phyloP scores from a whole-genome alignment of 2,329 filamentous ascomycete species.

The Phoma sp. region DNA sequence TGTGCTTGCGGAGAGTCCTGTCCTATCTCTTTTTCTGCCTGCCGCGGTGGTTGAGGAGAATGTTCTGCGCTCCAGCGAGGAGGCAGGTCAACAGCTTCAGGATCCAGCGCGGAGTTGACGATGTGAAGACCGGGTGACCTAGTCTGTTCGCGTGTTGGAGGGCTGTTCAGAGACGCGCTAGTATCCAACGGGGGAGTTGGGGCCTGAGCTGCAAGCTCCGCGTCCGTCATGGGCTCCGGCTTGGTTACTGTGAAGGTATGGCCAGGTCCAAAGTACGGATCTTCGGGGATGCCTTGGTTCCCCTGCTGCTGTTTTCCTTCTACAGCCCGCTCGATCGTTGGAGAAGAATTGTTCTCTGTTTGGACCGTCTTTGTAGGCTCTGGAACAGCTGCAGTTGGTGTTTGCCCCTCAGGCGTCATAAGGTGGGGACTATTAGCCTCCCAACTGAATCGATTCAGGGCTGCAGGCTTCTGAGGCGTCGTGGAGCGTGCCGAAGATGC shows the following conservation, averaged over 20 bases:
- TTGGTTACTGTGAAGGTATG: conserved; percentile 34
- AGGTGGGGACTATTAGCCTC: conserved; percentile 30
- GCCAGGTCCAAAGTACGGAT: conserved; percentile 37
- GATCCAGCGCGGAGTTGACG: conserved; percentile 50
- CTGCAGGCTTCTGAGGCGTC: conserved; percentile 25
- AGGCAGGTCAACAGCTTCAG: conserved; percentile 49
- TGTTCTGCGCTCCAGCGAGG: conserved; percentile 39
- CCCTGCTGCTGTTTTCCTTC: conserved; percentile 28
- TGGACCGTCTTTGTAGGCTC: conserved; percentile 20
- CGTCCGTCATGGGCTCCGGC: conserved; percentile 29
- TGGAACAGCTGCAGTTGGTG: conserved; percentile 11
- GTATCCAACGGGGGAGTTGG: conserved; percentile 26
- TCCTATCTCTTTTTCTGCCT: conserved; percentile 19
- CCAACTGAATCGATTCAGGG: conserved; percentile 45
- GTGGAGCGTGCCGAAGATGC: conserved; percentile 20
- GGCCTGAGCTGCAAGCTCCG: conserved; percentile 22
- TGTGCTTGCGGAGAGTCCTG: conserved; percentile 15
- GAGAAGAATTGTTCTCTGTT: conserved; percentile 16
- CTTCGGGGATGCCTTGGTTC: conserved; percentile 28
- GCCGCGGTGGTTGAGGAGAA: conserved; percentile 19
- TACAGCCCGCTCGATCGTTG: conserved; percentile 22
- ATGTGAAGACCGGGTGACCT: conserved; percentile 51
- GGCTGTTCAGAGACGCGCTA: conserved; percentile 23
- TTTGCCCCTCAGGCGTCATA: conserved; percentile 19
- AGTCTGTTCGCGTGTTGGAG: conserved; percentile 29